Evolutionary conservation across 306 rosid species (phyloP), one percentile per base, ranked within the genome.

Genomic region (Medicago arabica): DNA sequence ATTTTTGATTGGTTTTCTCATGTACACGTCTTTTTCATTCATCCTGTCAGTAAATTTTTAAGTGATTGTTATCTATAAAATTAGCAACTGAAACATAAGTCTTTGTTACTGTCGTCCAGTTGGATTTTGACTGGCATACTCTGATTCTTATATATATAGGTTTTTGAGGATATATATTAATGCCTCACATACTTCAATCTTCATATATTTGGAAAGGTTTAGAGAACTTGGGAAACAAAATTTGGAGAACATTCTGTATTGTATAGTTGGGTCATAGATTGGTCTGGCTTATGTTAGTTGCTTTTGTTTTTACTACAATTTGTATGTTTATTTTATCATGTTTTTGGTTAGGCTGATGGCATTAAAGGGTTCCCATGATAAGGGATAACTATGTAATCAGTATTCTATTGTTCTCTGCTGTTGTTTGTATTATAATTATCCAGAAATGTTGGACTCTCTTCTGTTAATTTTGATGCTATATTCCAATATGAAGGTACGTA

Each of bases 1-100:
- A 15, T 69, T 57, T 69, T 75, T 28, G 21, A n/a, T 72, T 63
- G 72, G 50, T 79, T 62, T 73, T 11, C 53, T 36, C 49, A 38
- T 62, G 67, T 40, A 23, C 19, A 46, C 68, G 18, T 28, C 9
- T 36, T 77, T 55, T 72, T 16, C 53, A 15, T 74, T 63, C 43
- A 44, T 49, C 40, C 3, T 72, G 69, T 21, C 18, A 8, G 67
- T 72, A 38, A 15, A n/a, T n/a, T 34, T 63, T 76, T 23, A 31
- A 53, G 63, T 34, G 60, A 41, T 65, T 82, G 79, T 40, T 40
- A 46, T 40, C 7, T 44, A 69, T 64, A 54, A 17, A 54, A 54
- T 3, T 54, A 54, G 7, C 61, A 18, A 18, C 28, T 18, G 25
- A 54, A 60, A 60, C 2, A 59, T 39, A 8, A 31, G 6, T 9